These are phyloP conservation scores for Chionographis japonica DNA, from an alignment of 106 monocot genomes.

Conservation along the genomic window DNA sequence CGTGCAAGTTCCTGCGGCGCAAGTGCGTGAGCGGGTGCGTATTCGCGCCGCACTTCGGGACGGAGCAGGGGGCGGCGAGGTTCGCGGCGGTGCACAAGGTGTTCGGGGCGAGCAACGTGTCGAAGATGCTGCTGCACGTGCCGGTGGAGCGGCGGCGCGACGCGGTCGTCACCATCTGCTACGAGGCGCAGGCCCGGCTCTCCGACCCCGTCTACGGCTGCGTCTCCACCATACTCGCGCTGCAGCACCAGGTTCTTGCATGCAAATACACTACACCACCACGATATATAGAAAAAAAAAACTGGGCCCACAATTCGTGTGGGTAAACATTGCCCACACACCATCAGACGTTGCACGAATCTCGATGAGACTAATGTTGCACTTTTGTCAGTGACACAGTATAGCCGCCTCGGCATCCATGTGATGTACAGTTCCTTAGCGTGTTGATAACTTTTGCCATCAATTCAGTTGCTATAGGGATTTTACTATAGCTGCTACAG, in stretches of 20 bases:
- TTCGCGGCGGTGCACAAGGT: constrained; percentile 85
- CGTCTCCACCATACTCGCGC: constrained; percentile 58
- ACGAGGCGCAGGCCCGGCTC: constrained; percentile 88
- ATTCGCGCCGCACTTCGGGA: constrained; percentile 72
- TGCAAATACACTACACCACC: no score
- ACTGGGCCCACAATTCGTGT: no score
- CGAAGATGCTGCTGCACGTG: constrained; percentile 59
- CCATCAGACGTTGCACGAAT: no score
- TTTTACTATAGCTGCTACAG: no score
- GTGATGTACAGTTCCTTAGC: no score
- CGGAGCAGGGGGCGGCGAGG: constrained; percentile 45
- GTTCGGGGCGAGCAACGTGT: constrained; percentile 86
- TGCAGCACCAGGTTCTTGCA: constrained; percentile 73
- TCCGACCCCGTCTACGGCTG: constrained; percentile 86
- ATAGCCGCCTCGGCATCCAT: no score
- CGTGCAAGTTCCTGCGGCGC: constrained; percentile 84
- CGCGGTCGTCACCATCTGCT: constrained; percentile 66
- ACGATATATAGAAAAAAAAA: no score
- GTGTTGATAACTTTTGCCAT: no score
- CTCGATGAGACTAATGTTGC: no score
- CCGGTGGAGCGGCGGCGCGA: constrained; percentile 40
- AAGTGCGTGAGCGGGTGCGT: constrained; percentile 71
- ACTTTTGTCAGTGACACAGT: no score
- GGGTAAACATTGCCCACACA: no score
- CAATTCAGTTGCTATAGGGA: no score